These are phyloP conservation scores for Babesia sp. DNA, from an alignment of 169 alveolate genomes.

Conservation along the genomic window DNA sequence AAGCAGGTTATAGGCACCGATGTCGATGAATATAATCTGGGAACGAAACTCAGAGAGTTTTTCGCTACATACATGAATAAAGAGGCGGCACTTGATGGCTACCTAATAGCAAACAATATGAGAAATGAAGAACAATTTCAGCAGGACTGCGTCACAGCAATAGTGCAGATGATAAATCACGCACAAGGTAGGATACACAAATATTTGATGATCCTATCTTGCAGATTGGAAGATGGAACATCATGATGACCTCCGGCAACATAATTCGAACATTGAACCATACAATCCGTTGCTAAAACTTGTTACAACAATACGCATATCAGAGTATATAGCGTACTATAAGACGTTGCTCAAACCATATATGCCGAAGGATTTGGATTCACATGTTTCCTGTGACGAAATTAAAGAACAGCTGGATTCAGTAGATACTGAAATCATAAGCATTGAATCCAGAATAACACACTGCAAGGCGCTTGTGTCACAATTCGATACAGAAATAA, in stretches of 20 bases:
- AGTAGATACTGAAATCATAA: conserved; percentile 1
- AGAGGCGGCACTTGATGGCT: conserved; percentile 33
- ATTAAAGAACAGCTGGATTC: neutral
- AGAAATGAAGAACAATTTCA: conserved; percentile 2
- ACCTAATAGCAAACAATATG: neutral
- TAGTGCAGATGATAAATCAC: conserved; percentile 25
- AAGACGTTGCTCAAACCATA: conserved; percentile 8
- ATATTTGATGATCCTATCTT: neutral
- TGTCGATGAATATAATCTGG: neutral
- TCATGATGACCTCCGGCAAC: neutral
- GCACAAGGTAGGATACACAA: neutral
- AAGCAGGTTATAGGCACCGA: neutral
- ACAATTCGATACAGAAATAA: conserved; percentile 5
- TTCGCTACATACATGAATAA: neutral
- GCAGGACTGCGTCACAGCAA: conserved; percentile 31
- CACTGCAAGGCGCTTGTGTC: neutral
- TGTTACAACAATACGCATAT: conserved; percentile 38
- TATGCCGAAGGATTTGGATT: conserved; percentile 3
- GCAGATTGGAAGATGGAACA: neutral
- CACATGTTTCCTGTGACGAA: conserved; percentile 5
- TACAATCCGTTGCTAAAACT: conserved; percentile 41
- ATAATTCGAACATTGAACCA: conserved; percentile 10
- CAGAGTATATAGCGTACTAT: conserved; percentile 48
- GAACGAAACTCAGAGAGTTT: neutral
- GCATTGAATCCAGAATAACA: neutral